These are phyloP conservation scores for Acanthamoeba castellanii DNA, from an alignment of 208 protist genomes.

Conservation along the genomic window DNA sequence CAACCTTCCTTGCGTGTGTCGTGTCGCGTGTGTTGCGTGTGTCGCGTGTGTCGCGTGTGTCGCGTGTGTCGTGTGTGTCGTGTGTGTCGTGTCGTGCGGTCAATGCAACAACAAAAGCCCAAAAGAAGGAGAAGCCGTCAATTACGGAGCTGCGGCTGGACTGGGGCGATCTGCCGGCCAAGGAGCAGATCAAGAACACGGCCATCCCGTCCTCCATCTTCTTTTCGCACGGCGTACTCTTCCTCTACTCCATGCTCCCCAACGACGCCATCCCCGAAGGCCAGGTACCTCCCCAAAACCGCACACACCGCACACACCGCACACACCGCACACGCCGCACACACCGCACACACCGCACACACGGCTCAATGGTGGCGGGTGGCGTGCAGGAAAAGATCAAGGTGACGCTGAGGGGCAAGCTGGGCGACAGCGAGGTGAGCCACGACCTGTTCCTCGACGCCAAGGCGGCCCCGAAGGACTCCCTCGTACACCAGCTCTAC, in stretches of 20 bases:
- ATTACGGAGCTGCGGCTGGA: slow-evolving; percentile 28
- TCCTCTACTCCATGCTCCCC: background rate
- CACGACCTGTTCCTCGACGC: background rate
- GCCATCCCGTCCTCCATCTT: background rate
- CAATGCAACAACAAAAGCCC: background rate
- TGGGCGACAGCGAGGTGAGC: background rate
- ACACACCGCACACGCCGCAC: too few relatives aligned
- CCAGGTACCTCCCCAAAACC: background rate
- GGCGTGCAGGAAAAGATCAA: background rate
- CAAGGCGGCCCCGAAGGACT: background rate
- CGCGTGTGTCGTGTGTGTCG: background rate
- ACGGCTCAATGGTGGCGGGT: too few relatives aligned
- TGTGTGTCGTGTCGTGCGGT: background rate
- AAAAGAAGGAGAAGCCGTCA: background rate
- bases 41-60: too few relatives aligned
- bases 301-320: too few relatives aligned
- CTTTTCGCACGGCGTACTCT: background rate
- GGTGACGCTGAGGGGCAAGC: background rate
- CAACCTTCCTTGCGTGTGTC: background rate
- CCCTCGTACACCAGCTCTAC: slow-evolving; percentile 20
- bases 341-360: too few relatives aligned
- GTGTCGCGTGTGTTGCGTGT: too few relatives aligned
- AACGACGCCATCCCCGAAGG: background rate
- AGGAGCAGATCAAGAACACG: slow-evolving; percentile 41
- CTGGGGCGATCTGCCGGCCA: background rate